Evolutionary conservation across 306 rosid genomes (phyloP).

Genomic region (Prosopis cineraria): DNA sequence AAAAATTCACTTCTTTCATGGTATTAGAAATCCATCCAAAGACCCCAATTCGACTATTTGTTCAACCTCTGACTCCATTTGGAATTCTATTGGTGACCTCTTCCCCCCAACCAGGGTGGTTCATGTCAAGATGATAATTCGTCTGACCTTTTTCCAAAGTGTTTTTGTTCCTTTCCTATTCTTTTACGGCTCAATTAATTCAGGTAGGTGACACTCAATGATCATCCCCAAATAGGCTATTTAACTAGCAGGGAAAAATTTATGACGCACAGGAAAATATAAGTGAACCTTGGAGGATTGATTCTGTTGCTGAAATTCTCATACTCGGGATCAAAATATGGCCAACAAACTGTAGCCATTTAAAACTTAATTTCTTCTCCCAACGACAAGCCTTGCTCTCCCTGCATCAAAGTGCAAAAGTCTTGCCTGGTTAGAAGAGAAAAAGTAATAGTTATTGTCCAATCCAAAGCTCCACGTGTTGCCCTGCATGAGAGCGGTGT

Average conservation of each 20-base stretch:
- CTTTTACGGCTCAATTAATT: neutral
- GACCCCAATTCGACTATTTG: constrained; percentile 7
- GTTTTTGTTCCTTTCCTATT: neutral
- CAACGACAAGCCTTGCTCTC: constrained; percentile 23
- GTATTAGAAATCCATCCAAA: constrained; percentile 7
- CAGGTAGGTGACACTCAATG: neutral
- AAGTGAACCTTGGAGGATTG: constrained; percentile 77
- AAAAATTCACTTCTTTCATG: constrained; percentile 20
- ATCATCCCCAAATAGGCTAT: constrained; percentile 7
- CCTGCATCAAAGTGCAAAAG: constrained; percentile 33
- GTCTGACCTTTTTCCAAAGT: neutral
- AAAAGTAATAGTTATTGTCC: neutral
- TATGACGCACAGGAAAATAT: constrained; percentile 14
- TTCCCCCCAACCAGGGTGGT: neutral
- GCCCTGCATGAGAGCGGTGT: neutral
- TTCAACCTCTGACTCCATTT: neutral
- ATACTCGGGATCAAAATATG: constrained; percentile 89
- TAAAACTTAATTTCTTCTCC: constrained; percentile 24
- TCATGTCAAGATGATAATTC: neutral
- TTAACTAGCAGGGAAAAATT: neutral
- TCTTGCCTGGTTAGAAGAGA: constrained; percentile 9
- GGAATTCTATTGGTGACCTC: neutral
- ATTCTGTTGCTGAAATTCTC: constrained; percentile 80
- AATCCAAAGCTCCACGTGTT: neutral
- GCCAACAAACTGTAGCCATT: constrained; percentile 78